These are phyloP conservation scores for Trifolium pratense DNA, from an alignment of 306 rosid genomes.

Conservation along the genomic window DNA sequence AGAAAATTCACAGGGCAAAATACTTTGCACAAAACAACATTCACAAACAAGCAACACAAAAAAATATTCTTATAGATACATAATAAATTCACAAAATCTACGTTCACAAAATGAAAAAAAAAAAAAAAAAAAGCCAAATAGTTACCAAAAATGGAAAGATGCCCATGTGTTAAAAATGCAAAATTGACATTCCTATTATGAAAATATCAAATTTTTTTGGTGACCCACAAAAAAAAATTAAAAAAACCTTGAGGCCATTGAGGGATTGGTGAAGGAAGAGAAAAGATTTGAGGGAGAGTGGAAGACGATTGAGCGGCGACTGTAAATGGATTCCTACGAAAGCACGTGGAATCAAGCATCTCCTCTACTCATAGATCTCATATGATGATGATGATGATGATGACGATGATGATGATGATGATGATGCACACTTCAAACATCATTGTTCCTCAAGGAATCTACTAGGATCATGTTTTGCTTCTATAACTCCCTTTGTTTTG, in stretches of 20 bases:
- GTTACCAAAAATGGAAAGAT: conserved; percentile 9
- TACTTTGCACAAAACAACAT: not conserved
- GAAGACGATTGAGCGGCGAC: conserved; percentile 32
- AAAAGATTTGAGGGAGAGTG: conserved; percentile 50
- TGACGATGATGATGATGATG: too few relatives aligned
- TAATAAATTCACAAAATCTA: conserved; percentile 5
- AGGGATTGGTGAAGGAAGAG: conserved; percentile 68
- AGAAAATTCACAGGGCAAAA: not conserved
- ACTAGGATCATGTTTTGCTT: too few relatives aligned
- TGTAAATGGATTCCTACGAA: conserved; percentile 49
- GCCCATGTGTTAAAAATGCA: not conserved
- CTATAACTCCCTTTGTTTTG: too few relatives aligned
- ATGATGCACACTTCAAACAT: not conserved
- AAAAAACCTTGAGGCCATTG: conserved; percentile 79
- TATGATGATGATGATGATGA: not conserved
- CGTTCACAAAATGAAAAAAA: not conserved
- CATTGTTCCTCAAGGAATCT: too few relatives aligned
- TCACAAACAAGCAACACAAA: not conserved
- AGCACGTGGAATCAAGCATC: conserved; percentile 56
- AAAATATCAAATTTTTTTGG: not conserved
- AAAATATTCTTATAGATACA: not conserved
- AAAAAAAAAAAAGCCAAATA: not conserved
- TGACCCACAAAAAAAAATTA: conserved; percentile 8
- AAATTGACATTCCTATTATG: not conserved
- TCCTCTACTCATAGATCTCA: conserved; percentile 2